Evolutionary conservation across 2,329 filamentous ascomycete genomes (phyloP).

Genomic region (Aspergillus pseudonomiae): DNA sequence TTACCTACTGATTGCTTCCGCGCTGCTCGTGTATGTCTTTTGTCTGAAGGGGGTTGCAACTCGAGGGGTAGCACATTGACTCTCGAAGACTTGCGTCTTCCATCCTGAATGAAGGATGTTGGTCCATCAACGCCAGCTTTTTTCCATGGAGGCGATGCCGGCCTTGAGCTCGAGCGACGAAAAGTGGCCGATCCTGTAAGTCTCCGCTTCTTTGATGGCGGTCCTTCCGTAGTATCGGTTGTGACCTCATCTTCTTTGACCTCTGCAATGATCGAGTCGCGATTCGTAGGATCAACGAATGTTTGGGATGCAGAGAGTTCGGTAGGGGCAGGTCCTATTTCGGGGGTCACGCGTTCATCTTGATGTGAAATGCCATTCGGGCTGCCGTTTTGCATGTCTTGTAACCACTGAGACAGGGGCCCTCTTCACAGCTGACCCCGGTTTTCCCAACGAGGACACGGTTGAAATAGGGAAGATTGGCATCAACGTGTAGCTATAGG

Average conservation of each 20-base stretch:
- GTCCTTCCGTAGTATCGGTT: conserved; percentile 38
- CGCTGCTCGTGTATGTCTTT: conserved; percentile 49
- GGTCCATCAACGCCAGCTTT: conserved; percentile 81
- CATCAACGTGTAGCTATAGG: conserved; percentile 45
- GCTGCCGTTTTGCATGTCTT: conserved; percentile 53
- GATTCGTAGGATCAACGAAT: conserved; percentile 24
- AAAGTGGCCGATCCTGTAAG: conserved; percentile 39
- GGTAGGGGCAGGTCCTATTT: conserved; percentile 26
- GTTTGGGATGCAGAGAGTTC: conserved; percentile 26
- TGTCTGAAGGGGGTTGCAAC: conserved; percentile 50
- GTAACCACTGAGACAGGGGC: conserved; percentile 46
- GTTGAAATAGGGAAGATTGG: conserved; percentile 37
- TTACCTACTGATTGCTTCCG: conserved; percentile 38
- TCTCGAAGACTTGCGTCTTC: conserved; percentile 63
- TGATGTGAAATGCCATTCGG: conserved; percentile 44
- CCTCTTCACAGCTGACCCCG: conserved; percentile 46
- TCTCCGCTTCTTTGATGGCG: conserved; percentile 51
- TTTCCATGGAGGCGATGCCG: conserved; percentile 88
- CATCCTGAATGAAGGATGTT: conserved; percentile 73
- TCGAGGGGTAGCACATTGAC: conserved; percentile 54
- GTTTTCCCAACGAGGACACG: conserved; percentile 48
- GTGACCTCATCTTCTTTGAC: conserved; percentile 34
- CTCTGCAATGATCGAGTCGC: conserved; percentile 30
- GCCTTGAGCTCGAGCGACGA: conserved; percentile 44
- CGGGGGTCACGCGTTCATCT: conserved; percentile 42